A percentile compares a stretch with the other conserved stretches of the same genome.
phyloP scores from a whole-genome alignment of 2,329 filamentous ascomycete species.

The Hypocreales sp. region DNA sequence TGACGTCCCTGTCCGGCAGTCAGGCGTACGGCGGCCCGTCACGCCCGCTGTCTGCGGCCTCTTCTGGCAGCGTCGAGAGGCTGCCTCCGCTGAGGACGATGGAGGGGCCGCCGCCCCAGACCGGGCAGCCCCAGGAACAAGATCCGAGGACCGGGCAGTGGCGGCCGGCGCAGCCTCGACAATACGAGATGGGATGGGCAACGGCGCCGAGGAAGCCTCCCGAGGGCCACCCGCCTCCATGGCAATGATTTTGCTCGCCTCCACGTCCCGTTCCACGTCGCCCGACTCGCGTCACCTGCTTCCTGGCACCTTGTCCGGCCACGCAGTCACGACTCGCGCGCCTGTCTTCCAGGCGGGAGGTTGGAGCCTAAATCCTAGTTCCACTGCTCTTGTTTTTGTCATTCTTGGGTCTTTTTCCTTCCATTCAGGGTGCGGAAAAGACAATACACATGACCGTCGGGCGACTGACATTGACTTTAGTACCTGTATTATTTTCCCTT shows the following conservation, averaged over 20 bases:
- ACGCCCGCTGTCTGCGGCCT: constrained; percentile 21
- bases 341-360: too few species aligned
- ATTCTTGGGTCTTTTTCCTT: too few species aligned
- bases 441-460: constrained; percentile 5
- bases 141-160: constrained; percentile 20
- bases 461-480: constrained; percentile 5
- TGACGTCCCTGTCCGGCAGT: constrained; percentile 24
- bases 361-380: too few species aligned
- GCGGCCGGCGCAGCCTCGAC: constrained; percentile 15
- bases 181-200: constrained; percentile 21
- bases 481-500: constrained; percentile 1
- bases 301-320: too few species aligned
- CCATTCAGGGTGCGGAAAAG: constrained; percentile 3
- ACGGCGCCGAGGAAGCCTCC: constrained; percentile 12
- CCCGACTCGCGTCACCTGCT: too few species aligned
- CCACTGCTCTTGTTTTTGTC: constrained; percentile 1
- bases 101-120: constrained; percentile 17
- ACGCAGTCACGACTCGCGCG: too few species aligned
- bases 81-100: constrained; percentile 32
- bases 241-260: too few species aligned
- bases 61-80: constrained; percentile 23
- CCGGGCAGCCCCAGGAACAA: constrained; percentile 17
- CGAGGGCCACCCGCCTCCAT: constrained; percentile 5
- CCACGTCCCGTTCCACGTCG: too few species aligned
- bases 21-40: constrained; percentile 20